Base-by-base conservation (phyloP, 768 basidiomycete species). In the Candolleomyces eurysporus region DNA sequence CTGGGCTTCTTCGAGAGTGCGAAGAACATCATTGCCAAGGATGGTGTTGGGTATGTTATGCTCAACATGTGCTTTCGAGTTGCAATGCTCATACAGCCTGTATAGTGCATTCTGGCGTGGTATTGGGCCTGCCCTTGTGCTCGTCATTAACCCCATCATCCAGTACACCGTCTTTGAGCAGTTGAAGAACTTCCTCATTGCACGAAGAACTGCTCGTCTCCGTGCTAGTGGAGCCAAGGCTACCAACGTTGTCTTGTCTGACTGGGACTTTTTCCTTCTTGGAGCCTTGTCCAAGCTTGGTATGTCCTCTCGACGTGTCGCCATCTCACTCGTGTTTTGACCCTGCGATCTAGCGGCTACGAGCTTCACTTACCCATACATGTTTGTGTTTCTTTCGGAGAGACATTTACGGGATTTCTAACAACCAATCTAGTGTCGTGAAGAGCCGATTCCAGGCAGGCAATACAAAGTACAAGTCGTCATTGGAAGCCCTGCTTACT, bases 91-190 rank as follows among this genome's bases (percentile, higher is more conserved):
- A 52, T 61, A 39, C 31, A 16, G 39, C 42, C 42, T 40, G 51
- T 21, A 52, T 11, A 80, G 80, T n/a, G 96, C 89, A 1, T 89
- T 99, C 70, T 97, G 91, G 89, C 83, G 94, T 50, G 96, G 96
- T 14, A 84, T 99, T 43, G 93, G 94, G 0, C 95, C 96, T 3
- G 95, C 95, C n/a, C 79, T 99, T 53, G 82, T 94, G 31, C 81
- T 98, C 49, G 96, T 98, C 65, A 84, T 93, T 64, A 99, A 99
- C 74, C 96, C 96, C 16, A 91, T 99, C 36, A 82, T 98, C 36
- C 87, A 95, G 78, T 96, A 97, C 73, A 98, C 96, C 19, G 86
- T 88, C 0, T 98, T 98, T 64, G 96, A 99, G 74, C 94, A 97
- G 70, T 79, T 98, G 67, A 97, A 96, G 80, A 97, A 96, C 67